Conservation (phyloP, 768 basidiomycete species). For the Mycena filopes region DNA sequence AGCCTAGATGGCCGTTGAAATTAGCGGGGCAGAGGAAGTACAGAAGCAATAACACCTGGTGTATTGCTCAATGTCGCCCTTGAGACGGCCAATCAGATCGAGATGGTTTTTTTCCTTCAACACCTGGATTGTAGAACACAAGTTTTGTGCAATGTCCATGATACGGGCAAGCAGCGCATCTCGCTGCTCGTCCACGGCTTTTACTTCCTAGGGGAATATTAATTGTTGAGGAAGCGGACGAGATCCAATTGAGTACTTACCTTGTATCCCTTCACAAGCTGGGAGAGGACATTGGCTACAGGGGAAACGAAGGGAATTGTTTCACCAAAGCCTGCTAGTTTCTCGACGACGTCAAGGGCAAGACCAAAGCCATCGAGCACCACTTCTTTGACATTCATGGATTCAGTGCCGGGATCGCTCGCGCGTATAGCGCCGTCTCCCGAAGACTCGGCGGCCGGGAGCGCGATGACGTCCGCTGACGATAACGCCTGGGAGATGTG, state of each 20-base stretch:
- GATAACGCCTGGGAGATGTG: no score
- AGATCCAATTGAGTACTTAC: no score
- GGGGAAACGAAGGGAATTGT: constrained; percentile 7
- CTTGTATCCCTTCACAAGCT: constrained; percentile 9
- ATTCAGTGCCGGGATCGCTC: no score
- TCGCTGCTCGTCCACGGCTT: background rate
- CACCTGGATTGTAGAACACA: background rate
- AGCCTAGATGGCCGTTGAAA: background rate
- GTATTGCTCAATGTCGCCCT: constrained; percentile 5
- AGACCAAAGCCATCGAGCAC: background rate
- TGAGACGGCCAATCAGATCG: constrained; percentile 1
- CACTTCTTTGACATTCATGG: no score
- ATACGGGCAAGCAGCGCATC: background rate
- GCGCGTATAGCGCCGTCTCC: no score
- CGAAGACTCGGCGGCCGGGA: no score
- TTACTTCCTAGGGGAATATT: constrained; percentile 3
- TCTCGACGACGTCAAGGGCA: background rate
- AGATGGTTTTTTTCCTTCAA: background rate
- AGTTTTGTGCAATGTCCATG: background rate
- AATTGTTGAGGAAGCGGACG: no score
- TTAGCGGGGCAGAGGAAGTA: background rate
- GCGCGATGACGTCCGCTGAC: no score
- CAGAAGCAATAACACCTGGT: background rate
- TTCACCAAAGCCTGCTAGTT: background rate
- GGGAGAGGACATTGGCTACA: background rate